phyloP scores from a whole-genome alignment of 371 early-diverging fungal species.

The Mortierella sp. region DNA sequence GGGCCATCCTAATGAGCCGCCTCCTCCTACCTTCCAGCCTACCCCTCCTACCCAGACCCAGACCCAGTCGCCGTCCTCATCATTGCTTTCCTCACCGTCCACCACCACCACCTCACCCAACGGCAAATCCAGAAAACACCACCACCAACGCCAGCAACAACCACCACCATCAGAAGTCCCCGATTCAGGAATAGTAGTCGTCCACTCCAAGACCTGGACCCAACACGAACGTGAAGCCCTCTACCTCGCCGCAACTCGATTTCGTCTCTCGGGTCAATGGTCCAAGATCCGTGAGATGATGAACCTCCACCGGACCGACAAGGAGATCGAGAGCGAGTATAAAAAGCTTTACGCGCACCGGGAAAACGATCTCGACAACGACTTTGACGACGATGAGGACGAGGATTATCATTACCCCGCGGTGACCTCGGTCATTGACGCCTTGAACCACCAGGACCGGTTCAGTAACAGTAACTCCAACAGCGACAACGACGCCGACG shows the following conservation, averaged over 20 bases:
- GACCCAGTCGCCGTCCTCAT: background rate
- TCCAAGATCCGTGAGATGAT: constrained; percentile 41
- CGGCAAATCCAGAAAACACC: background rate
- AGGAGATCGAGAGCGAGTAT: constrained; percentile 42
- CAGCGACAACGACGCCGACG: constrained; percentile 20
- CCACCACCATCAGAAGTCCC: background rate
- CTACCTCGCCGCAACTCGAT: constrained; percentile 33
- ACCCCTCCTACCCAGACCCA: background rate
- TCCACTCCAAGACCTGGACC: constrained; percentile 30
- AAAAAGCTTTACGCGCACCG: constrained; percentile 5
- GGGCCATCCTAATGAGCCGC: constrained; percentile 9
- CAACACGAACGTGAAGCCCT: constrained; percentile 35
- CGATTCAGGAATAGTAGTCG: constrained; percentile 13
- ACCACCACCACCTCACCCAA: background rate
- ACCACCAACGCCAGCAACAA: background rate
- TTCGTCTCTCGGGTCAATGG: constrained; percentile 35
- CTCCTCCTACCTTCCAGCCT: background rate
- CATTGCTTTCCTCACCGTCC: background rate
- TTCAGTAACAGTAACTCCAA: background rate
- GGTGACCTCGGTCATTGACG: background rate
- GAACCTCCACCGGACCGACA: constrained; percentile 39
- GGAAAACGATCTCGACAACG: background rate
- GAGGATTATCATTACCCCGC: background rate
- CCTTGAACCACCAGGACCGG: background rate
- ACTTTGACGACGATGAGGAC: constrained; percentile 7